Conservation (phyloP, 768 basidiomycete species). For the Boletus subparvulus region DNA sequence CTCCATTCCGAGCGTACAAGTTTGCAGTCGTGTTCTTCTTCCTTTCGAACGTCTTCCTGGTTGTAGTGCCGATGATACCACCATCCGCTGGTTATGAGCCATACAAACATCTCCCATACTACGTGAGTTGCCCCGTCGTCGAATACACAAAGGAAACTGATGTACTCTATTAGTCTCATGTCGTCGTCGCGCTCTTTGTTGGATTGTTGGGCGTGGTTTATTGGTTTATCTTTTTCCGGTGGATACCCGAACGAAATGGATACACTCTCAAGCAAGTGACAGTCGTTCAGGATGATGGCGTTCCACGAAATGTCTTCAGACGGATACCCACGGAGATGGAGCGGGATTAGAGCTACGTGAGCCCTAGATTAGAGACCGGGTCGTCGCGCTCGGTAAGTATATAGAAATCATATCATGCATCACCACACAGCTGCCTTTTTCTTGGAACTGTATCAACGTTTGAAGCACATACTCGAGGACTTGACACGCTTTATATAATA, state of each 20-base stretch:
- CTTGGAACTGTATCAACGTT: background rate
- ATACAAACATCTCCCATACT: slow-evolving; percentile 65
- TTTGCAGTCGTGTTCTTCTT: slow-evolving; percentile 53
- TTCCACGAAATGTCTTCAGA: slow-evolving; percentile 52
- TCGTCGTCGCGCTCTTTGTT: slow-evolving; percentile 45
- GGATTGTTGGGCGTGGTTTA: slow-evolving; percentile 52
- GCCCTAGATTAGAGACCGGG: background rate
- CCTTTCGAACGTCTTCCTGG: slow-evolving; percentile 62
- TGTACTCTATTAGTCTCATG: slow-evolving; percentile 47
- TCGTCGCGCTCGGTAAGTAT: background rate
- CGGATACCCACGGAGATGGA: slow-evolving; percentile 30
- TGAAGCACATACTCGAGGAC: background rate
- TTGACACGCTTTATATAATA: background rate
- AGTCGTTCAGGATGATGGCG: slow-evolving; percentile 55
- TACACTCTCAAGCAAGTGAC: slow-evolving; percentile 51
- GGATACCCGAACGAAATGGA: slow-evolving; percentile 47
- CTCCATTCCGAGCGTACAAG: slow-evolving; percentile 61
- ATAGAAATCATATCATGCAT: background rate
- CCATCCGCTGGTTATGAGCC: slow-evolving; percentile 50
- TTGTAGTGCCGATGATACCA: slow-evolving; percentile 62
- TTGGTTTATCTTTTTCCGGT: slow-evolving; percentile 54
- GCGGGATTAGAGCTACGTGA: background rate
- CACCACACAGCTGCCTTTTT: background rate
- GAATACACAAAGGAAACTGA: background rate
- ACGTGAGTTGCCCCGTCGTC: slow-evolving; percentile 43